Evolutionary conservation across 176 grass and related monocot genomes (phyloP), one percentile per base, ranked within the genome.

Genomic region (Panicum miliaceum): DNA sequence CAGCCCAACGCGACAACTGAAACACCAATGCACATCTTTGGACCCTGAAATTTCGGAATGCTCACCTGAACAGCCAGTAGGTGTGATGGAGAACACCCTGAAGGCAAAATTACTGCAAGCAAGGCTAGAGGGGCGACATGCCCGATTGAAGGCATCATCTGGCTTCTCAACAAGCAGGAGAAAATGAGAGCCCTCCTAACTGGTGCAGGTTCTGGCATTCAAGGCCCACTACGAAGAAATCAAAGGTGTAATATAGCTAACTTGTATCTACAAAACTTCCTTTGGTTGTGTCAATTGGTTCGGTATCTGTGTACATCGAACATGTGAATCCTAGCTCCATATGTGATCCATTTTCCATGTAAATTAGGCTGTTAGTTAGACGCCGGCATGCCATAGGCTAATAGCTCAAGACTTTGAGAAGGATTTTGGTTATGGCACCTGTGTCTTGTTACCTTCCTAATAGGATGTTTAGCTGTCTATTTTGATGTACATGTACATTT

Each of bases 61-160:
- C 72, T 80, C 89, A 61, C 79, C 88, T 0, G 89, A 87, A 71
- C 53, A 76, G 7, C 61, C 68, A 37, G 53, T 34, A 65, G 82
- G 66, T 6, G 62, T 92, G 63, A 82, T 81, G 45, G 82, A 76
- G 20, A 88, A 85, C 80, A 94, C 94, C 56, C 56, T 97, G 68
- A 97, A 97, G 73, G 88, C 88, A 72, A 97, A 93, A 81, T 90
- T 97, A 45, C 86, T 97, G 64, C 75, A 94, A 90, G 94, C 94
- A 79, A 94, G 91, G 71, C 76, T 94, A 54, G 90, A 97, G 71
- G 94, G 94, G 13, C 88, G 88, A 20, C 79, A 97, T 48, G 91
- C 87, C 46, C 85, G 91, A 61, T 40, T 89, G 80, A 96, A 72
- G 79, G 83, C 82, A 15, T 85, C 87, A 37, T 68, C 77, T 79